Evolutionary conservation across 768 basidiomycete species (phyloP).

Genomic region (Trametes cingulata): DNA sequence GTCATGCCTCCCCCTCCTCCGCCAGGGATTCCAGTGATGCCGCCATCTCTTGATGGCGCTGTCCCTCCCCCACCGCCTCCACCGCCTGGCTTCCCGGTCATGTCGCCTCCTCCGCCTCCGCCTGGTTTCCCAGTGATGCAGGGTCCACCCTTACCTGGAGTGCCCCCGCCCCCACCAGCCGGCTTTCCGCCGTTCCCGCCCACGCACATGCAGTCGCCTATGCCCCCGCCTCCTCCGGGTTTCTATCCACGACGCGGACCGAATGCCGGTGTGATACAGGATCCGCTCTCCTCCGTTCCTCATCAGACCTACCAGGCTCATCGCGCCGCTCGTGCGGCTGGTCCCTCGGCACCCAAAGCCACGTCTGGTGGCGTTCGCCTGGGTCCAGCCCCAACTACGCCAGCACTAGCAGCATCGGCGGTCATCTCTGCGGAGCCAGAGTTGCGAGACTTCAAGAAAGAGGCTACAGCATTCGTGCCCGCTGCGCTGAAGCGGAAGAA

Average conservation of each 20-base stretch:
- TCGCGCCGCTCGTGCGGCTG: slow-evolving; percentile 44
- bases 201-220: slow-evolving; percentile 27
- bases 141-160: slow-evolving; percentile 34
- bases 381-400: slow-evolving; percentile 30
- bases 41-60: slow-evolving; percentile 20
- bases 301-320: slow-evolving; percentile 81
- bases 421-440: slow-evolving; percentile 84
- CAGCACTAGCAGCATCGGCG: slow-evolving; percentile 51
- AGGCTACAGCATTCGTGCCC: slow-evolving; percentile 92
- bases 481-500: slow-evolving; percentile 78
- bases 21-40: slow-evolving; percentile 3
- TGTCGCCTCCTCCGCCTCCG: slow-evolving; percentile 21
- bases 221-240: slow-evolving; percentile 57
- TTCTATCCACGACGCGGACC: slow-evolving; percentile 62
- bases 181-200: slow-evolving; percentile 29
- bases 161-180: slow-evolving; percentile 37
- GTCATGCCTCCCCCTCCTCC: slow-evolving; percentile 4
- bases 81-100: slow-evolving; percentile 28
- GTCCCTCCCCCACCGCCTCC: slow-evolving; percentile 19
- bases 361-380: slow-evolving; percentile 19
- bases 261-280: slow-evolving; percentile 59
- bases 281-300: slow-evolving; percentile 73
- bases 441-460: slow-evolving; percentile 91
- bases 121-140: slow-evolving; percentile 24
- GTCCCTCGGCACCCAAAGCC: slow-evolving; percentile 33